Evolutionary conservation across 805 yeast genomes (phyloP).

Genomic region (Metschnikowia anglica): DNA sequence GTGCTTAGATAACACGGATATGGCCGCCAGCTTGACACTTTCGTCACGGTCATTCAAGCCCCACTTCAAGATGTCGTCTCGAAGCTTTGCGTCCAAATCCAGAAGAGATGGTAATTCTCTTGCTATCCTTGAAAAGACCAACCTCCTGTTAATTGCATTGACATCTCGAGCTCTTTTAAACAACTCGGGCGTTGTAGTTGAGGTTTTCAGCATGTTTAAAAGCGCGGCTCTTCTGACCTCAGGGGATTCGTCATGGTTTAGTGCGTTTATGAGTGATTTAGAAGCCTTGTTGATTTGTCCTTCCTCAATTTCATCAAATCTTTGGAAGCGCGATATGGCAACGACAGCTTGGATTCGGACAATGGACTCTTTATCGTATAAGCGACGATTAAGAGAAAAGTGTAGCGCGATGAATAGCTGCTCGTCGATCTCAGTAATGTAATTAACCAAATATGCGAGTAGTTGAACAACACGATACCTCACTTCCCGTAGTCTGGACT

Average conservation of each 20-base stretch:
- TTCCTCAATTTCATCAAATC: constrained; percentile 29
- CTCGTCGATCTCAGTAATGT: constrained; percentile 72
- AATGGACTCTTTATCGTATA: constrained; percentile 71
- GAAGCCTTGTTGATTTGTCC: constrained; percentile 20
- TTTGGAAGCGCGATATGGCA: constrained; percentile 76
- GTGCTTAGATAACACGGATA: constrained; percentile 60
- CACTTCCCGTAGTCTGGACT: constrained; percentile 72
- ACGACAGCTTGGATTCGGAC: constrained; percentile 84
- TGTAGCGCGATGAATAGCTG: constrained; percentile 64
- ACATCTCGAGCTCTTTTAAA: constrained; percentile 83
- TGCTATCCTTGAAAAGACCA: constrained; percentile 66
- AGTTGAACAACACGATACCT: constrained; percentile 78
- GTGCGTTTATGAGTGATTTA: constrained; percentile 41
- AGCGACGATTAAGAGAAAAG: constrained; percentile 58
- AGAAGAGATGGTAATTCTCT: constrained; percentile 63
- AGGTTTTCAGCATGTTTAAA: constrained; percentile 60
- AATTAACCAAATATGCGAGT: constrained; percentile 66
- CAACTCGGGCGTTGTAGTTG: constrained; percentile 53
- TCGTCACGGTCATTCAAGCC: constrained; percentile 87
- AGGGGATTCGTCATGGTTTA: constrained; percentile 78
- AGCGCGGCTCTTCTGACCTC: constrained; percentile 88
- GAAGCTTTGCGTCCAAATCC: constrained; percentile 44
- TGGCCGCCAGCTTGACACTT: constrained; percentile 68
- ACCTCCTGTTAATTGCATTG: constrained; percentile 67
- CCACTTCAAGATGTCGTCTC: constrained; percentile 74